Conservation (phyloP, 1,284 basidiomycete species). For the Golubevia pallescens region DNA sequence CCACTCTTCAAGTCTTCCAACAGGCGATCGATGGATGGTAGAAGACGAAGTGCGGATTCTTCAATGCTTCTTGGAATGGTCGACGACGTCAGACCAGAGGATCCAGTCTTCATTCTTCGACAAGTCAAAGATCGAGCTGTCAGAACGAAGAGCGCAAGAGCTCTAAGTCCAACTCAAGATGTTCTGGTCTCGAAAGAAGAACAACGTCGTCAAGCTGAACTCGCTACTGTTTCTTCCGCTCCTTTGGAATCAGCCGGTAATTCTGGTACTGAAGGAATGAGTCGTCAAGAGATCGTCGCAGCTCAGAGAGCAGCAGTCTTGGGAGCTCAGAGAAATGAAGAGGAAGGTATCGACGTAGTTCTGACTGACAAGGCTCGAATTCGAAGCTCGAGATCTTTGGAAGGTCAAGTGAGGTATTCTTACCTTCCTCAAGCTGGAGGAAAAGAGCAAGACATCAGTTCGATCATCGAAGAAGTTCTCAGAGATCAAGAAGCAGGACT, state of each 20-base stretch:
- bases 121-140: slow-evolving; percentile 20
- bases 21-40: slow-evolving; percentile 71
- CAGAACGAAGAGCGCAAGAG: slow-evolving; percentile 17
- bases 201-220: slow-evolving; percentile 51
- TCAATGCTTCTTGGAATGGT: slow-evolving; percentile 73
- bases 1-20: slow-evolving; percentile 75
- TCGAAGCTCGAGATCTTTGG: slow-evolving; percentile 76
- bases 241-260: not conserved
- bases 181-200: slow-evolving; percentile 65
- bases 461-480: slow-evolving; percentile 88
- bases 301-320: slow-evolving; percentile 86
- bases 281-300: slow-evolving; percentile 86
- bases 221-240: slow-evolving; percentile 8
- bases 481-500: too few species aligned
- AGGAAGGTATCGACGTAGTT: slow-evolving; percentile 83
- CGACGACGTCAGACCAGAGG: slow-evolving; percentile 79
- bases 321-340: slow-evolving; percentile 79
- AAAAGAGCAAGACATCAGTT: slow-evolving; percentile 86
- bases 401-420: slow-evolving; percentile 83
- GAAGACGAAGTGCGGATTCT: slow-evolving; percentile 87
- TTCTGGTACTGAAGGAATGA: slow-evolving; percentile 67
- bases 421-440: slow-evolving; percentile 81
- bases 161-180: slow-evolving; percentile 32
- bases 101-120: slow-evolving; percentile 83
- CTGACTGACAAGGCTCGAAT: slow-evolving; percentile 81